A percentile compares a stretch with the other conserved stretches of the same genome.
Conservation (phyloP, 768 basidiomycete genomes). For the Mrakia hoshinonis region DNA sequence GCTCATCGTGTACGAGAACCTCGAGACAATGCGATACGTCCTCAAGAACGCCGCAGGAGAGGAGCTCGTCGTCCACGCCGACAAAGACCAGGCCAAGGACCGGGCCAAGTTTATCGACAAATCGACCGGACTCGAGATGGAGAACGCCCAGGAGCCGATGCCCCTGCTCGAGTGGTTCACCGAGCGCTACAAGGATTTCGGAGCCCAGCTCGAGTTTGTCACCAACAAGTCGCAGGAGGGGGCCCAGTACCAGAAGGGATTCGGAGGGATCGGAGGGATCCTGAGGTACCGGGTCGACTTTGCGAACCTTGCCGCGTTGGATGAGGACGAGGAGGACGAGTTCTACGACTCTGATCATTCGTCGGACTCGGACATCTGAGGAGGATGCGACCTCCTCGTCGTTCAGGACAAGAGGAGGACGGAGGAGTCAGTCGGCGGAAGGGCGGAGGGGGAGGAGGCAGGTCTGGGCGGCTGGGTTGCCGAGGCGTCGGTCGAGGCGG, state of each 20-base stretch:
- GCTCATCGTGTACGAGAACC: constrained; percentile 95
- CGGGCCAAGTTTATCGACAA: constrained; percentile 93
- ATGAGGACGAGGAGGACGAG: constrained; percentile 43
- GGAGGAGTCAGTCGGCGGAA: not conserved
- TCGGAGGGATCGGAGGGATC: constrained; percentile 94
- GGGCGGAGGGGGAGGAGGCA: not conserved
- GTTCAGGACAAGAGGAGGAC: constrained; percentile 20
- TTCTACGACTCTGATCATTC: constrained; percentile 42
- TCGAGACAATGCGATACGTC: constrained; percentile 78
- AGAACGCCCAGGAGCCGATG: constrained; percentile 69
- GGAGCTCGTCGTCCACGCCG: constrained; percentile 69
- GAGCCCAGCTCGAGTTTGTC: constrained; percentile 88
- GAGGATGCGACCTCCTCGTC: constrained; percentile 15
- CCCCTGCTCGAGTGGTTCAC: constrained; percentile 95
- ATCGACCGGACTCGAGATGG: constrained; percentile 92
- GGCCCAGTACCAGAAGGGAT: constrained; percentile 94
- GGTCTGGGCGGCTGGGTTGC: not conserved
- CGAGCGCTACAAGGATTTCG: constrained; percentile 97
- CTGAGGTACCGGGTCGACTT: constrained; percentile 93
- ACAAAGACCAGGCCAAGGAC: constrained; percentile 75
- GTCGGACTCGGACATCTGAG: constrained; percentile 32
- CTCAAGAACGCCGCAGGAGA: constrained; percentile 87
- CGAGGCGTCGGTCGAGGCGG: not conserved
- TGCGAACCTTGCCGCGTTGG: constrained; percentile 54
- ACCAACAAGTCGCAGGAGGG: constrained; percentile 96